phyloP scores from a whole-genome alignment of 805 yeast species.

The Metschnikowia koreensis region DNA sequence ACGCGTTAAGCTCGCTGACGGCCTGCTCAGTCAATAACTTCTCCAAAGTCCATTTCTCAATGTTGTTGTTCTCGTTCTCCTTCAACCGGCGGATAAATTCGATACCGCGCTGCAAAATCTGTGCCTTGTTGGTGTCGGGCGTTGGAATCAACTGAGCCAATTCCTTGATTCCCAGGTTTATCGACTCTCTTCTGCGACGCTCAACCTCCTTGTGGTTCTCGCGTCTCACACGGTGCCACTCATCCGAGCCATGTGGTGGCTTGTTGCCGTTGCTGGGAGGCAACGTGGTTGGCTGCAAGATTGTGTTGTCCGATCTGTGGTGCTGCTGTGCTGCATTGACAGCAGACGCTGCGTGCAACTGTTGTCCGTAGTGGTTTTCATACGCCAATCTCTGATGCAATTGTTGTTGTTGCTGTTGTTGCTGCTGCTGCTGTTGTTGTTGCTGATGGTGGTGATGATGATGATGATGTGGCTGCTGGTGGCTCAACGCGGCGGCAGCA shows the following conservation, averaged over 20 bases:
- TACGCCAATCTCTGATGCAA: conserved; percentile 20
- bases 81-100: conserved; percentile 87
- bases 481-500: conserved; percentile 23
- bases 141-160: conserved; percentile 77
- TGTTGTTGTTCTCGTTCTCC: conserved; percentile 83
- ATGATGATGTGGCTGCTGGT: conserved; percentile 24
- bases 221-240: conserved; percentile 79
- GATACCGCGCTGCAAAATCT: conserved; percentile 81
- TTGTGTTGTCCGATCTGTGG: conserved; percentile 19
- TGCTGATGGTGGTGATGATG: conserved; percentile 20
- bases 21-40: conserved; percentile 91
- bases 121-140: conserved; percentile 85
- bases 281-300: conserved; percentile 37
- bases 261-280: conserved; percentile 32
- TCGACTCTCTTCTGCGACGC: conserved; percentile 84
- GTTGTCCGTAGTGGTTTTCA: conserved; percentile 19
- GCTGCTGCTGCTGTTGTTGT: conserved; percentile 21
- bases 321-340: conserved; percentile 11
- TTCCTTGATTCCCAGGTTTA: conserved; percentile 82
- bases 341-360: conserved; percentile 16
- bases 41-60: conserved; percentile 94
- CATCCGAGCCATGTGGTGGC: conserved; percentile 74
- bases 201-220: conserved; percentile 96
- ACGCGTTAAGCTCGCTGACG: conserved; percentile 75
- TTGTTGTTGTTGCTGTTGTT: conserved; percentile 20